These are phyloP conservation scores for Yamadazyma paraphyllophila DNA, from an alignment of 805 yeast genomes.

Conservation along the genomic window DNA sequence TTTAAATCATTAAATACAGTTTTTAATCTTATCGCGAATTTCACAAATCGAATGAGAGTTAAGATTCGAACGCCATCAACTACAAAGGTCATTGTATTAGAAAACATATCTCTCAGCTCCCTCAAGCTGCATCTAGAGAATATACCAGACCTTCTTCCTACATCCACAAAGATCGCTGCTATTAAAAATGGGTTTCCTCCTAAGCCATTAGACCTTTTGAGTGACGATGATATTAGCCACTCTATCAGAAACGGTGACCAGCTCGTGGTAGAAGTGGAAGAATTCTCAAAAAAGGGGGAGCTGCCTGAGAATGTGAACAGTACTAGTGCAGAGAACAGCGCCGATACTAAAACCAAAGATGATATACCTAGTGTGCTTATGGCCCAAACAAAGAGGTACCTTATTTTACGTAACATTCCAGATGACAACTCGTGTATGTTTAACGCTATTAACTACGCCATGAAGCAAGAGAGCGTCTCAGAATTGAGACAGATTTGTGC, in stretches of 20 bases:
- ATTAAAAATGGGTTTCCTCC: conserved; percentile 66
- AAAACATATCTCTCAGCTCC: conserved; percentile 30
- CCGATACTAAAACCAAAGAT: not conserved
- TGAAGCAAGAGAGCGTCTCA: conserved; percentile 41
- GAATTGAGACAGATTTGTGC: conserved; percentile 56
- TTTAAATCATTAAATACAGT: not conserved
- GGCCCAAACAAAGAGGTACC: conserved; percentile 23
- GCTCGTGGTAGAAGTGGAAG: conserved; percentile 34
- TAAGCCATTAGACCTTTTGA: conserved; percentile 33
- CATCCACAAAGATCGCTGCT: conserved; percentile 8
- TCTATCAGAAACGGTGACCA: conserved; percentile 63
- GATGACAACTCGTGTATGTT: conserved; percentile 81
- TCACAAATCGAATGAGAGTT: conserved; percentile 13
- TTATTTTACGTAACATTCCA: conserved; percentile 58
- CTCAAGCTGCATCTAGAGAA: conserved; percentile 22
- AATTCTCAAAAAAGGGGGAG: conserved; percentile 4
- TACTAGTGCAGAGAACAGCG: not conserved
- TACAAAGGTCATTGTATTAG: conserved; percentile 20
- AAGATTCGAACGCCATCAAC: conserved; percentile 11
- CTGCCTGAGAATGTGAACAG: not conserved
- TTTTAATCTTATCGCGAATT: not conserved
- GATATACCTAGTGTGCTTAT: conserved; percentile 27
- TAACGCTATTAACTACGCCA: conserved; percentile 58
- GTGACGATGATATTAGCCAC: conserved; percentile 26
- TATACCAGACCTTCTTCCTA: conserved; percentile 3